A percentile compares a stretch with the other conserved stretches of the same genome.
Evolutionary conservation across 2,329 filamentous ascomycete genomes (phyloP).

Genomic region (Chrysoporthe deuterocubensis): DNA sequence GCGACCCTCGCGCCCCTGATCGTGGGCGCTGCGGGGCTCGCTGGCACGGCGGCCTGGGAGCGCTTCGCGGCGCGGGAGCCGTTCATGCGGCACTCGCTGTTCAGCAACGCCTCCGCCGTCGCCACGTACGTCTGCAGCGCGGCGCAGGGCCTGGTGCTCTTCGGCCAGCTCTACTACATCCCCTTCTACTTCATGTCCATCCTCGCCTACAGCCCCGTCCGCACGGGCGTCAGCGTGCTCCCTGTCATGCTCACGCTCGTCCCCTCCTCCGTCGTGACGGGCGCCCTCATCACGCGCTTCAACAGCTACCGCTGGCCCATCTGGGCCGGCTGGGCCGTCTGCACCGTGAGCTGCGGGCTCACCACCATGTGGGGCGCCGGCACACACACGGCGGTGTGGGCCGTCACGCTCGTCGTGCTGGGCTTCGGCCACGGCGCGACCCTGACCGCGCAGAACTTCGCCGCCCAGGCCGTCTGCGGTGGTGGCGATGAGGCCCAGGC

Average conservation of each 20-base stretch:
- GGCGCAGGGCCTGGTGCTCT: conserved; percentile 41
- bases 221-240: conserved; percentile 42
- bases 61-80: conserved; percentile 37
- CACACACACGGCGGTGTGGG: conserved; percentile 40
- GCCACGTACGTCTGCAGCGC: conserved; percentile 38
- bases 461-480: conserved; percentile 43
- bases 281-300: conserved; percentile 37
- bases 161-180: conserved; percentile 40
- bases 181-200: conserved; percentile 46
- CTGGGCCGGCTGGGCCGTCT: conserved; percentile 42
- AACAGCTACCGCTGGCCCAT: conserved; percentile 45
- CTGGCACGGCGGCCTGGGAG: conserved; percentile 45
- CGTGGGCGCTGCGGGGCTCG: conserved; percentile 45
- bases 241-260: conserved; percentile 40
- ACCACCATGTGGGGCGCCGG: conserved; percentile 34
- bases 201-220: conserved; percentile 38
- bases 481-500: conserved; percentile 43
- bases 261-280: conserved; percentile 39
- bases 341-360: conserved; percentile 35
- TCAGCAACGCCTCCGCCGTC: conserved; percentile 36
- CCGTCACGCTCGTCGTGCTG: conserved; percentile 40
- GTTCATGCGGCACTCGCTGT: conserved; percentile 39
- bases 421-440: conserved; percentile 44
- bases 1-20: conserved; percentile 48
- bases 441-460: conserved; percentile 45